Percentiles rank a stretch among this genome's conserved stretches.
phyloP scores from a whole-genome alignment of 176 grass and related monocot species.

The Guadua angustifolia region DNA sequence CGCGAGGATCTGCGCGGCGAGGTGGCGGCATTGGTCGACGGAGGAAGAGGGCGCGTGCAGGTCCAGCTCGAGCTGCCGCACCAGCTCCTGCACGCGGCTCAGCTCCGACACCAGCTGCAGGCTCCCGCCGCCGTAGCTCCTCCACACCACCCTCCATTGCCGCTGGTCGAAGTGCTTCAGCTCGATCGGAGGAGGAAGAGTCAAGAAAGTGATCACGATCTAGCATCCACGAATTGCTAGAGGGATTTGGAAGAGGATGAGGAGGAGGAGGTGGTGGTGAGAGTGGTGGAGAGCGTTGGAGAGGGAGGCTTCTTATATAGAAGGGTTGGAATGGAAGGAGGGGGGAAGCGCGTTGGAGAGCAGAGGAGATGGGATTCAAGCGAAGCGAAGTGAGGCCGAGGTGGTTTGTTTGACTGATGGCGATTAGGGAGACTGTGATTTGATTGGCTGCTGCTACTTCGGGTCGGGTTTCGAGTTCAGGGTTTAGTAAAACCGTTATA shows the following conservation, averaged over 20 bases:
- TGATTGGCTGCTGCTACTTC: slow-evolving; percentile 38
- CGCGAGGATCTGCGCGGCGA: slow-evolving; percentile 54
- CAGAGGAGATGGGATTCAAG: slow-evolving; percentile 13
- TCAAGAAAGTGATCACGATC: not conserved
- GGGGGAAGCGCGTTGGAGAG: slow-evolving; percentile 7
- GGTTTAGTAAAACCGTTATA: not conserved
- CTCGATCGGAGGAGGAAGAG: not conserved
- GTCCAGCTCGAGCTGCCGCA: slow-evolving; percentile 54
- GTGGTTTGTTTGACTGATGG: slow-evolving; percentile 46
- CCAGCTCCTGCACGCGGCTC: slow-evolving; percentile 49
- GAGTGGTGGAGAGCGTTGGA: not conserved
- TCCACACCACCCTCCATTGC: slow-evolving; percentile 49
- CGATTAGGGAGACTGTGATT: slow-evolving; percentile 13
- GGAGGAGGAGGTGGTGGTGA: too few species aligned
- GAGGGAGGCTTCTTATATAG: slow-evolving; percentile 31
- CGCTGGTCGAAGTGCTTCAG: not conserved
- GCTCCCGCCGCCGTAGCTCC: slow-evolving; percentile 7
- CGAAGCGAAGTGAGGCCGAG: slow-evolving; percentile 20
- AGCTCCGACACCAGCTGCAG: slow-evolving; percentile 53
- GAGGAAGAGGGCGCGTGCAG: slow-evolving; percentile 38
- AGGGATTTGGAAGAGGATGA: too few species aligned
- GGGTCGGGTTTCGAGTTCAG: not conserved
- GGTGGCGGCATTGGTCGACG: slow-evolving; percentile 48
- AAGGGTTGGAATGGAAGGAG: not conserved
- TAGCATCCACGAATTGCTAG: not conserved